phyloP scores from a whole-genome alignment of 495 filamentous ascomycete genomes.

The Tuber indicum region DNA sequence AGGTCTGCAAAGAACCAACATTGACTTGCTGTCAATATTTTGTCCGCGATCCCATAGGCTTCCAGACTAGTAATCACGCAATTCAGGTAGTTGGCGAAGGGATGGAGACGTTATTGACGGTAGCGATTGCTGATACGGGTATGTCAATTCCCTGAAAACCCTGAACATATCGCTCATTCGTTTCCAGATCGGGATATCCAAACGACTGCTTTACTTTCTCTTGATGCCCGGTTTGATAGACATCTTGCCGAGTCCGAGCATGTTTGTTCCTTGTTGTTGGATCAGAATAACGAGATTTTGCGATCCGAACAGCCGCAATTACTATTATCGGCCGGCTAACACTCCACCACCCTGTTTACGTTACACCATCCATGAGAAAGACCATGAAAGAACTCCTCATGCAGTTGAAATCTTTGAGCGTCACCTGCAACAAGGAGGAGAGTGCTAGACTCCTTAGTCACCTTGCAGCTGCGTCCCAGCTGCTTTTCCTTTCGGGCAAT shows the following conservation, averaged over 20 bases:
- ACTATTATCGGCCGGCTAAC: constrained; percentile 92
- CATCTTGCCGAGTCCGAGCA: constrained; percentile 94
- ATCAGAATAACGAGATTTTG: constrained; percentile 87
- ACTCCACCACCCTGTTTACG: constrained; percentile 86
- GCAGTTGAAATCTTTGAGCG: constrained; percentile 91
- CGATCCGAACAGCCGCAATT: constrained; percentile 87
- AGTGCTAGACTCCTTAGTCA: constrained; percentile 87
- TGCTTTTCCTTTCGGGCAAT: constrained; percentile 85
- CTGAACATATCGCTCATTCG: background rate
- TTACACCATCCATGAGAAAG: constrained; percentile 89
- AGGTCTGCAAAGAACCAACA: constrained; percentile 88
- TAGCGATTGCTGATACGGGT: constrained; percentile 79
- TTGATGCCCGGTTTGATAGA: constrained; percentile 89
- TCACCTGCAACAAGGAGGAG: constrained; percentile 87
- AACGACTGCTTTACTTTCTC: constrained; percentile 72
- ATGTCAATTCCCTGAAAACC: constrained; percentile 10
- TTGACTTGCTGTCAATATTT: constrained; percentile 97
- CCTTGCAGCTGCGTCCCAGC: constrained; percentile 82
- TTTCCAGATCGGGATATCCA: constrained; percentile 69
- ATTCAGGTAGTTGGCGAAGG: constrained; percentile 95
- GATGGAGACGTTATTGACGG: constrained; percentile 88
- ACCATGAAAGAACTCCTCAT: constrained; percentile 91
- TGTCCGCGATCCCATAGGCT: constrained; percentile 90
- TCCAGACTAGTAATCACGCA: constrained; percentile 92
- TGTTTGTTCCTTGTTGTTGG: constrained; percentile 87